These are phyloP conservation scores for Colletotrichum sp. DNA, from an alignment of 2,329 filamentous ascomycete species.

Conservation along the genomic window DNA sequence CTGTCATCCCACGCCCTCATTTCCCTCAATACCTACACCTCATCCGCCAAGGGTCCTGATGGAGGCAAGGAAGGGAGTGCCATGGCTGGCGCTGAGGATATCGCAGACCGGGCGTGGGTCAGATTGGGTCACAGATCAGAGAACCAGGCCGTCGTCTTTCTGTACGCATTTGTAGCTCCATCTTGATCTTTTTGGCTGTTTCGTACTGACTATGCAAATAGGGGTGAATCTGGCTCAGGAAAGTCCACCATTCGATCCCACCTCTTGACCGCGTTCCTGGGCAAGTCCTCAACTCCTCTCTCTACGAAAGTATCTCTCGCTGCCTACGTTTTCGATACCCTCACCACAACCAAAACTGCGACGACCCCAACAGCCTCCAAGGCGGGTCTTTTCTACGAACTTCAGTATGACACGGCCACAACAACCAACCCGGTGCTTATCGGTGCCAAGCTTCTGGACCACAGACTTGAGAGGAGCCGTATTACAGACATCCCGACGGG, in stretches of 20 bases:
- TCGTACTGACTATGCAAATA: conserved; percentile 38
- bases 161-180: conserved; percentile 64
- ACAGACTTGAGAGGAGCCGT: conserved; percentile 88
- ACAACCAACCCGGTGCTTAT: conserved; percentile 86
- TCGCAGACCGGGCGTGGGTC: conserved; percentile 85
- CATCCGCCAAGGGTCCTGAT: conserved; percentile 86
- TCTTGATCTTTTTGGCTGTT: not conserved
- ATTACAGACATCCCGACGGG: conserved; percentile 93
- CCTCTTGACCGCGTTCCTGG: conserved; percentile 82
- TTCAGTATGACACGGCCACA: conserved; percentile 93
- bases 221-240: conserved; percentile 93
- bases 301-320: conserved; percentile 93
- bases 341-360: conserved; percentile 96
- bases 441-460: conserved; percentile 92
- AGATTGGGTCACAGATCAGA: conserved; percentile 87
- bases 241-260: conserved; percentile 96
- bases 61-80: conserved; percentile 91
- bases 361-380: conserved; percentile 97
- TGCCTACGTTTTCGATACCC: conserved; percentile 92
- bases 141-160: conserved; percentile 90
- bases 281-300: conserved; percentile 89
- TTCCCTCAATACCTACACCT: conserved; percentile 92
- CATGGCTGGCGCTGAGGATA: conserved; percentile 89
- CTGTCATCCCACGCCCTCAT: conserved; percentile 93
- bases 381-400: conserved; percentile 91